phyloP scores from a whole-genome alignment of 2,329 filamentous ascomycete species.

The Ambrosiella cleistominuta region DNA sequence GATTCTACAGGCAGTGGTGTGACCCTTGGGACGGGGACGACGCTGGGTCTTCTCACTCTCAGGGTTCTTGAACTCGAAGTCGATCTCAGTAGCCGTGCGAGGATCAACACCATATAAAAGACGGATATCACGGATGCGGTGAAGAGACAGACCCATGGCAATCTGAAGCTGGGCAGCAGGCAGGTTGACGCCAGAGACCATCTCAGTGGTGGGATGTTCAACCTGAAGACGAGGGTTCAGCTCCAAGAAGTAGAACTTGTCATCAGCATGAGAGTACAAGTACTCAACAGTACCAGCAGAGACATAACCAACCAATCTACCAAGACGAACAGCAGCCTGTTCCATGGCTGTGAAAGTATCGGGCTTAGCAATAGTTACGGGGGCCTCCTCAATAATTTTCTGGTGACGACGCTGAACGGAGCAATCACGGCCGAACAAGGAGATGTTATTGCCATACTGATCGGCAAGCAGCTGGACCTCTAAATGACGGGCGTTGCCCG shows the following conservation, averaged over 20 bases:
- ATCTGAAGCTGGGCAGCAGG: slow-evolving; percentile 95
- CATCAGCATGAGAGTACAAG: slow-evolving; percentile 90
- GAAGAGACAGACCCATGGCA: slow-evolving; percentile 93
- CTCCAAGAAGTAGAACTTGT: slow-evolving; percentile 99
- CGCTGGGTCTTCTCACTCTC: slow-evolving; percentile 72
- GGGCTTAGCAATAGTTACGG: slow-evolving; percentile 84
- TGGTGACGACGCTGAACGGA: slow-evolving; percentile 96
- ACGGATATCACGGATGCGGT: slow-evolving; percentile 90
- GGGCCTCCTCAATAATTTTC: slow-evolving; percentile 98
- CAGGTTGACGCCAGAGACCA: slow-evolving; percentile 95
- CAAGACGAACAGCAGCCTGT: slow-evolving; percentile 83
- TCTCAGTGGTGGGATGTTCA: slow-evolving; percentile 97
- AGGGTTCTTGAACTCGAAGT: slow-evolving; percentile 87
- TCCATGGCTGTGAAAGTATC: slow-evolving; percentile 93
- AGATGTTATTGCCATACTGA: slow-evolving; percentile 99
- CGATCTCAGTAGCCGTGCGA: slow-evolving; percentile 68
- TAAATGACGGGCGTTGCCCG: slow-evolving; percentile 86
- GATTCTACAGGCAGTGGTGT: slow-evolving; percentile 96
- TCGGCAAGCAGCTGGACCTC: slow-evolving; percentile 95
- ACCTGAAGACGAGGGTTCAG: slow-evolving; percentile 98
- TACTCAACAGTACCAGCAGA: slow-evolving; percentile 98
- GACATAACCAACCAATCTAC: slow-evolving; percentile 89
- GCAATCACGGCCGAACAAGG: slow-evolving; percentile 93
- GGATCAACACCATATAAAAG: slow-evolving; percentile 91
- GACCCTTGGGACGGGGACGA: slow-evolving; percentile 80